Percentiles rank a stretch among this genome's conserved stretches.
Evolutionary conservation across 2,329 filamentous ascomycete genomes (phyloP).

Genomic region (Ophiostoma tasmaniense): DNA sequence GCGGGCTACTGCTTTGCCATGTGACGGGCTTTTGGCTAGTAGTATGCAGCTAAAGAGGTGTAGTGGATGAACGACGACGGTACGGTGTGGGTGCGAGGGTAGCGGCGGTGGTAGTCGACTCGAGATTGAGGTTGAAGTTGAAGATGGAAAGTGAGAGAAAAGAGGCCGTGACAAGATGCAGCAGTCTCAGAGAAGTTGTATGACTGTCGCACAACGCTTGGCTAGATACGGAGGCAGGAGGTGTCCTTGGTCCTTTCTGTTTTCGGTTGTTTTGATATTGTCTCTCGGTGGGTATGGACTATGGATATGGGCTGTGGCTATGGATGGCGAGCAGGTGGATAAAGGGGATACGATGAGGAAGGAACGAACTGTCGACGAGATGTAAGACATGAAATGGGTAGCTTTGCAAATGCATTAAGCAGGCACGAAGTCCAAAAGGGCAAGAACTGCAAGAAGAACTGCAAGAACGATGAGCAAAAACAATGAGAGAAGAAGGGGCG

Average conservation of each 20-base stretch:
- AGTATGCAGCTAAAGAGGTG: conserved; percentile 9
- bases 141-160: not conserved
- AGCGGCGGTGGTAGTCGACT: not conserved
- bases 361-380: not conserved
- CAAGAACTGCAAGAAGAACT: not conserved
- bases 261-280: conserved; percentile 4
- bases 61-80: not conserved
- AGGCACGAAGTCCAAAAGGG: not conserved
- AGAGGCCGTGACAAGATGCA: not conserved
- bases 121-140: not conserved
- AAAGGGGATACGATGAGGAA: not conserved
- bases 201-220: not conserved
- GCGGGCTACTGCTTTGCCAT: conserved; percentile 9
- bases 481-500: not conserved
- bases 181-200: not conserved
- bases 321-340: not conserved
- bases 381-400: not conserved
- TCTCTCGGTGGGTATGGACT: not conserved
- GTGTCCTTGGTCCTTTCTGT: not conserved
- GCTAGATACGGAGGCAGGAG: not conserved
- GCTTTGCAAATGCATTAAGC: not conserved
- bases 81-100: not conserved
- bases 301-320: not conserved
- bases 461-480: not conserved
- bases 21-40: conserved; percentile 11